Conservation (phyloP, 768 basidiomycete species). For the Amanita jacksonii region DNA sequence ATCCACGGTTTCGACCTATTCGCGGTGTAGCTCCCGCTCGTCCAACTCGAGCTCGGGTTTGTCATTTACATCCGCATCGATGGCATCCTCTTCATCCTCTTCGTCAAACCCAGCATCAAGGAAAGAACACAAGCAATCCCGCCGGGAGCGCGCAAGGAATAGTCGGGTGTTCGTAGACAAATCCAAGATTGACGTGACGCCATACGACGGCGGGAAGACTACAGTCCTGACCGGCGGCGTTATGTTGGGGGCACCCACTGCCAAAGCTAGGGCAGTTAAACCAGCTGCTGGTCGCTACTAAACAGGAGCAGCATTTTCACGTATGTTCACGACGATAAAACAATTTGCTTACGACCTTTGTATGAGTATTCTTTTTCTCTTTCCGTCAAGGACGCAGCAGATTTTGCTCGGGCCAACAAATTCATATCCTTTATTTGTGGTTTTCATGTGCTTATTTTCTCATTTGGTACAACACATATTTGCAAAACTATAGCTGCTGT, state of each 20-base stretch:
- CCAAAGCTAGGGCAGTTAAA: conserved; percentile 18
- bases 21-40: conserved; percentile 63
- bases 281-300: conserved; percentile 34
- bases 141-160: conserved; percentile 60
- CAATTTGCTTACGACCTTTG: conserved; percentile 10
- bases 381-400: conserved; percentile 4
- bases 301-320: conserved; percentile 12
- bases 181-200: conserved; percentile 70
- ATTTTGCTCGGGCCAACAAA: not conserved
- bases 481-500: conserved; percentile 4
- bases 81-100: conserved; percentile 31
- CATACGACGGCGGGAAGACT: conserved; percentile 83
- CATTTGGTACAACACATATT: conserved; percentile 8
- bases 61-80: conserved; percentile 36
- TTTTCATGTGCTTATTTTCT: conserved; percentile 10
- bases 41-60: conserved; percentile 60
- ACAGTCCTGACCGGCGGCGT: conserved; percentile 83
- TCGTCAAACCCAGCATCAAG: conserved; percentile 24
- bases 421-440: conserved; percentile 12
- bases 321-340: conserved; percentile 5
- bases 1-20: conserved; percentile 51
- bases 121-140: conserved; percentile 41
- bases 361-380: conserved; percentile 3
- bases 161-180: conserved; percentile 66
- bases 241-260: conserved; percentile 56